Base-by-base conservation (phyloP, 2,329 filamentous ascomycete species). In the Coleophoma crateriformis region DNA sequence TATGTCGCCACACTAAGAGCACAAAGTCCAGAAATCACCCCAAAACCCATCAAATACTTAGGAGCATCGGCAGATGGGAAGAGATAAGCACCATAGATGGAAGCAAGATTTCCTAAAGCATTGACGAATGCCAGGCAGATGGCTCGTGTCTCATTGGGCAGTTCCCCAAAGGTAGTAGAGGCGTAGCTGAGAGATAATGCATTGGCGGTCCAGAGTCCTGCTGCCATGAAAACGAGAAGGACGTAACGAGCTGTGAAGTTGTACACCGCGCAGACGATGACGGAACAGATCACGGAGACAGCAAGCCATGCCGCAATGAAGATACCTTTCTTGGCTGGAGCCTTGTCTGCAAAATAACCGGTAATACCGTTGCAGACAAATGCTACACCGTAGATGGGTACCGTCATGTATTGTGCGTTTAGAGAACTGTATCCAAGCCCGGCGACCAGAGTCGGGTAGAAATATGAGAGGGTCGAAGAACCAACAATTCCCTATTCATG, bases 361-460 rank as follows among this genome's bases (percentile, higher is more conserved):
- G 71, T 73, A 20, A 71, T 54, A 11, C 60, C 66, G 1, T 71
- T 72, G 54, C 66, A 70, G 47, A 77, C 66, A 47, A 77, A 77
- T 1, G 74, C 72, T 7, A 73, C 69, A 4, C 64, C 72, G 55
- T 76, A 77, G 47, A 77, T 76, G 33, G 73, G 72, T 4, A 74
- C 45, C 14, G 35, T 38, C 45, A 47, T 77, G 64, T 77, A 77
- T 51, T 78, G 75, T 0, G 74, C 72, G 40, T 67, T 67, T 15
- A 67, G 63, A 4, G 65, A 63, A 2, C 63, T 69, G 55, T 77
- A 79, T 17, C 75, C 75, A 0, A 80, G 68, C 2, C 71, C 73
- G n/a, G 71, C 62, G 42, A 79, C 74, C 7, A 78, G 66, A 0
- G 74, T 76, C 0, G 75, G 75, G 54, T 78, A 78, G 59, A 79